Conservation (phyloP, 2,329 filamentous ascomycete species). For the Aspergillus intermedius region DNA sequence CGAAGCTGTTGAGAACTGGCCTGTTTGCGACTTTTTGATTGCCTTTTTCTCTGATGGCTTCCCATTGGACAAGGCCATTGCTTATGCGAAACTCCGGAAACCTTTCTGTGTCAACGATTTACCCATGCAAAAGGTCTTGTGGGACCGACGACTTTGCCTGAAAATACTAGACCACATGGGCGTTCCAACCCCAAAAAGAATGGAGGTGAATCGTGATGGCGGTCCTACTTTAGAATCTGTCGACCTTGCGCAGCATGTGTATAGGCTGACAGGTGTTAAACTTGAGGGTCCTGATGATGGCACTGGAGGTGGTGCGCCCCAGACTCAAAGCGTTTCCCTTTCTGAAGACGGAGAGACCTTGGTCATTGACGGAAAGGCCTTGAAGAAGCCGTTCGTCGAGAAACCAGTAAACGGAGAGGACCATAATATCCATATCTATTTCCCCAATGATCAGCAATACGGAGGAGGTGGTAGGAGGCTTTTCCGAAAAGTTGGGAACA, state of each 20-base stretch:
- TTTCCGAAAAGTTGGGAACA: constrained; percentile 97
- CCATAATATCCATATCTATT: constrained; percentile 98
- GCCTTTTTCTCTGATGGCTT: constrained; percentile 99
- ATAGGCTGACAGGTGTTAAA: constrained; percentile 69
- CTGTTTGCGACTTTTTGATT: constrained; percentile 90
- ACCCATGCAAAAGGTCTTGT: constrained; percentile 93
- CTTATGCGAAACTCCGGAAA: constrained; percentile 85
- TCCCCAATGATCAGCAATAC: constrained; percentile 63
- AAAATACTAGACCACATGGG: constrained; percentile 80
- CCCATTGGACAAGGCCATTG: constrained; percentile 91
- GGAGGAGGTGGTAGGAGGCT: constrained; percentile 86
- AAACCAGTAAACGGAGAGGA: constrained; percentile 98
- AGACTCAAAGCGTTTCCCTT: constrained; percentile 67
- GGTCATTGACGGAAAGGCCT: constrained; percentile 71
- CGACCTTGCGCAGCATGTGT: constrained; percentile 73
- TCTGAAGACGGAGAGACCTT: constrained; percentile 86
- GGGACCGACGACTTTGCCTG: constrained; percentile 88
- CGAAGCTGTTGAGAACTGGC: constrained; percentile 94
- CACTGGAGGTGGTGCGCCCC: constrained; percentile 51
- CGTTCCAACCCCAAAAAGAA: constrained; percentile 77
- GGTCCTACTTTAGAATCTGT: constrained; percentile 72
- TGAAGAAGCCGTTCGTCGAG: constrained; percentile 94
- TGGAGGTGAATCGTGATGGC: constrained; percentile 90
- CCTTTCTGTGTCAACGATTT: constrained; percentile 97
- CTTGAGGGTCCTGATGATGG: constrained; percentile 66